Conservation (phyloP, 805 yeast species). For the Komagataella populi region DNA sequence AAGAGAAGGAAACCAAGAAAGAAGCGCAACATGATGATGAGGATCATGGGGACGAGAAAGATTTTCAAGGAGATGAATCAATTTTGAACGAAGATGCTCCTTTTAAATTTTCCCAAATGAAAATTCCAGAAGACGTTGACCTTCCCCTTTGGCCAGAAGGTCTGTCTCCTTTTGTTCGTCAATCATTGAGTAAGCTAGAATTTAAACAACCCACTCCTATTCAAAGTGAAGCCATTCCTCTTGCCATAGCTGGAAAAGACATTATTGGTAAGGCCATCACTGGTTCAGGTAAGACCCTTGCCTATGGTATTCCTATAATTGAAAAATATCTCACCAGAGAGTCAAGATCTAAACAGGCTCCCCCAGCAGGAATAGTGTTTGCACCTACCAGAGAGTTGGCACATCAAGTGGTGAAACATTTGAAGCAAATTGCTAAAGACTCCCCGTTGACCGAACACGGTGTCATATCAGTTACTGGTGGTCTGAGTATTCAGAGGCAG, state of each 20-base stretch:
- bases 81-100: conserved; percentile 5
- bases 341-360: conserved; percentile 6
- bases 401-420: conserved; percentile 79
- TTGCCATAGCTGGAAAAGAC: conserved; percentile 61
- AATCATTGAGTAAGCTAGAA: conserved; percentile 44
- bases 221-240: conserved; percentile 65
- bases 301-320: conserved; percentile 85
- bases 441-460: conserved; percentile 41
- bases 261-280: conserved; percentile 83
- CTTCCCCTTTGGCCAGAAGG: conserved; percentile 45
- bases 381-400: conserved; percentile 97
- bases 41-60: conserved; percentile 1
- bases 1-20: conserved; percentile 9
- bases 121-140: conserved; percentile 19
- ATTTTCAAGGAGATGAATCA: conserved; percentile 5
- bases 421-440: conserved; percentile 38
- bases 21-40: conserved; percentile 3
- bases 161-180: conserved; percentile 40
- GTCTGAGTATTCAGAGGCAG: conserved; percentile 88
- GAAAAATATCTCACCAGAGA: conserved; percentile 37
- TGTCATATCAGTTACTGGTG: conserved; percentile 81
- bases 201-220: conserved; percentile 74
- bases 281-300: conserved; percentile 92
- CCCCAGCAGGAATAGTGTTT: conserved; percentile 68
- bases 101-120: conserved; percentile 4